A percentile compares a stretch with the other conserved stretches of the same genome.
Evolutionary conservation across 2,329 filamentous ascomycete species (phyloP).

Genomic region (Rachicladosporium sp.): DNA sequence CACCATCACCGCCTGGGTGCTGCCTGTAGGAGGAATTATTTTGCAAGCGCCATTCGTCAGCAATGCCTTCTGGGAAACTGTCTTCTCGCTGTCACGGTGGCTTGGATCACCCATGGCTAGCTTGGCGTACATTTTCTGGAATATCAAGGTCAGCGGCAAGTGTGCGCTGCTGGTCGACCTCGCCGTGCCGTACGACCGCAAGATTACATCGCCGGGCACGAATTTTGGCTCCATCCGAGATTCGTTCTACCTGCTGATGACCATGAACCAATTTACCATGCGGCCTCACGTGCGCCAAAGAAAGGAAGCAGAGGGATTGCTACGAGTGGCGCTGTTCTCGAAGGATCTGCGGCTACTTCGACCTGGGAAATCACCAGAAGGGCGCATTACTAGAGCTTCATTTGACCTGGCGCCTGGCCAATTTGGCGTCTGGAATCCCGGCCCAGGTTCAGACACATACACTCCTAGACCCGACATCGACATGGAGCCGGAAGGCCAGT

Average conservation of each 20-base stretch:
- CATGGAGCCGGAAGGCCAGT: slow-evolving; percentile 7
- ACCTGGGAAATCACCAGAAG: neutral
- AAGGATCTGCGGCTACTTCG: slow-evolving; percentile 22
- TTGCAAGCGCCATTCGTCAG: slow-evolving; percentile 31
- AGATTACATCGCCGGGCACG: slow-evolving; percentile 14
- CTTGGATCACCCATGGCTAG: slow-evolving; percentile 26
- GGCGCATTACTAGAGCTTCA: neutral
- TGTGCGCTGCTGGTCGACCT: slow-evolving; percentile 29
- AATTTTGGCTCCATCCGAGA: slow-evolving; percentile 30
- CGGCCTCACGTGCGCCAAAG: slow-evolving; percentile 11
- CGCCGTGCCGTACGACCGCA: slow-evolving; percentile 21
- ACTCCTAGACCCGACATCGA: slow-evolving; percentile 2
- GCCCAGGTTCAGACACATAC: too few relatives aligned
- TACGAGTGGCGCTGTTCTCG: slow-evolving; percentile 30
- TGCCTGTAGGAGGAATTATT: slow-evolving; percentile 28
- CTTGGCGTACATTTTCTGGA: slow-evolving; percentile 28
- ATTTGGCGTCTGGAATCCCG: too few relatives aligned
- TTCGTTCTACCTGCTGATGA: slow-evolving; percentile 33
- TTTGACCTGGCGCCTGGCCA: neutral
- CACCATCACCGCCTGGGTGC: slow-evolving; percentile 30
- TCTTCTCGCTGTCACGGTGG: slow-evolving; percentile 26
- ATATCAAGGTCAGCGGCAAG: slow-evolving; percentile 29
- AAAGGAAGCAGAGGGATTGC: slow-evolving; percentile 27
- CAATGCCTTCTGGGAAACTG: slow-evolving; percentile 24
- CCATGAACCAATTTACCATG: slow-evolving; percentile 35